Evolutionary conservation across 2,329 filamentous ascomycete species (phyloP).

Genomic region (Parastagonospora avenae): DNA sequence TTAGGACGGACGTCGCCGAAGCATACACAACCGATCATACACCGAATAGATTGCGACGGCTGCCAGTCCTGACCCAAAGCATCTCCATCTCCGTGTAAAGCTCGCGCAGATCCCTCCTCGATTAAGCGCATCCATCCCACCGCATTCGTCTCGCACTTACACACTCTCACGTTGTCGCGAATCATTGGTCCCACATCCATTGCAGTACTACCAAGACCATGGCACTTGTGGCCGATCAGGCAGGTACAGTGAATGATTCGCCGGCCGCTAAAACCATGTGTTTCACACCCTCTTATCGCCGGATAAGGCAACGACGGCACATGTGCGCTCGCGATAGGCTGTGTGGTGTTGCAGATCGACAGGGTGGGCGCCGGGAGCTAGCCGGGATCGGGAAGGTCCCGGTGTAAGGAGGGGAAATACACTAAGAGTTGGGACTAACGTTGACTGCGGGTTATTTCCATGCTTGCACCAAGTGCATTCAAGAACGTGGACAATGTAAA

Average conservation of each 20-base stretch:
- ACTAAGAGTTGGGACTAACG: neutral
- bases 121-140: neutral
- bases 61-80: slow-evolving; percentile 15
- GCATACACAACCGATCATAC: slow-evolving; percentile 14
- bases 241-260: slow-evolving; percentile 25
- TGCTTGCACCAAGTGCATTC: no score
- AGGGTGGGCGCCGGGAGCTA: slow-evolving; percentile 19
- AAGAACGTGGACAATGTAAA: no score
- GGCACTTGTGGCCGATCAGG: slow-evolving; percentile 19
- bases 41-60: slow-evolving; percentile 16
- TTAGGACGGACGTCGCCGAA: slow-evolving; percentile 23
- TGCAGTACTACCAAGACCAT: neutral
- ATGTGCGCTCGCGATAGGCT: slow-evolving; percentile 32
- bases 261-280: slow-evolving; percentile 11
- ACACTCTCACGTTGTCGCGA: slow-evolving; percentile 17
- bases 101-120: neutral
- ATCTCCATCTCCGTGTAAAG: slow-evolving; percentile 15
- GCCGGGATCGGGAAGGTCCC: slow-evolving; percentile 21
- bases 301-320: slow-evolving; percentile 14
- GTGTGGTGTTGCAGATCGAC: slow-evolving; percentile 24
- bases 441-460: no score
- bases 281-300: slow-evolving; percentile 26
- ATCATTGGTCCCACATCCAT: slow-evolving; percentile 11
- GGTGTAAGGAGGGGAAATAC: neutral
- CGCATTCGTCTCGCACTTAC: slow-evolving; percentile 2